Evolutionary conservation across 2,329 filamentous ascomycete genomes (phyloP).

Genomic region (Beauveria bassiana): DNA sequence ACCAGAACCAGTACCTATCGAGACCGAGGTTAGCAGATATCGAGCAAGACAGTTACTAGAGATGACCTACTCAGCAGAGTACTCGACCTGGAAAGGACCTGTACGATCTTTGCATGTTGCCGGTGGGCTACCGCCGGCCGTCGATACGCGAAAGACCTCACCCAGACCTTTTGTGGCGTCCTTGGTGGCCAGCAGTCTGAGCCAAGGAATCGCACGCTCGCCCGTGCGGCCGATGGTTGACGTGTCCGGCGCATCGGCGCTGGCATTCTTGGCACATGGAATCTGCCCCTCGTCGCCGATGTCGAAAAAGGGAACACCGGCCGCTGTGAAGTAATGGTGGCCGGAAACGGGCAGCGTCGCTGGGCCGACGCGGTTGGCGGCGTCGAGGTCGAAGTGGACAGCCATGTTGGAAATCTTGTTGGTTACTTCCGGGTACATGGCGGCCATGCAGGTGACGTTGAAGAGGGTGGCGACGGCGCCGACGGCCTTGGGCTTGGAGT

Average conservation of each 20-base stretch:
- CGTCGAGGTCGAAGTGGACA: slow-evolving; percentile 54
- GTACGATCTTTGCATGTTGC: slow-evolving; percentile 60
- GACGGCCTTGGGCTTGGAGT: slow-evolving; percentile 54
- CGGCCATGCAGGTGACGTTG: slow-evolving; percentile 75
- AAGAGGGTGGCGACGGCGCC: slow-evolving; percentile 81
- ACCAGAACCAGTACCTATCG: slow-evolving; percentile 3
- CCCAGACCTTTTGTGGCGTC: slow-evolving; percentile 54
- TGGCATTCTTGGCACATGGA: slow-evolving; percentile 53
- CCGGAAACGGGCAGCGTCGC: slow-evolving; percentile 60
- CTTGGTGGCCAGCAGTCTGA: slow-evolving; percentile 55
- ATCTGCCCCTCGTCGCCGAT: slow-evolving; percentile 55
- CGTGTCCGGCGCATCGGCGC: slow-evolving; percentile 52
- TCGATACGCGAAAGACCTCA: slow-evolving; percentile 77
- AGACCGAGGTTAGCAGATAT: neutral
- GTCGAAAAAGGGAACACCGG: slow-evolving; percentile 71
- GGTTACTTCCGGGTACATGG: slow-evolving; percentile 60
- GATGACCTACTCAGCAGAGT: slow-evolving; percentile 71
- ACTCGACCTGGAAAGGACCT: slow-evolving; percentile 63
- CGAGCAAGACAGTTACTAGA: neutral
- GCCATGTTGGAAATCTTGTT: slow-evolving; percentile 57
- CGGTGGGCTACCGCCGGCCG: slow-evolving; percentile 72
- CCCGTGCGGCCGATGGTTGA: slow-evolving; percentile 54
- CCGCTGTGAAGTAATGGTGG: slow-evolving; percentile 71
- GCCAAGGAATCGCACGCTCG: slow-evolving; percentile 69
- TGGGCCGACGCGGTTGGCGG: slow-evolving; percentile 39